These are phyloP conservation scores for Lasiosphaeria hispida DNA, from an alignment of 495 filamentous ascomycete genomes.

Conservation along the genomic window DNA sequence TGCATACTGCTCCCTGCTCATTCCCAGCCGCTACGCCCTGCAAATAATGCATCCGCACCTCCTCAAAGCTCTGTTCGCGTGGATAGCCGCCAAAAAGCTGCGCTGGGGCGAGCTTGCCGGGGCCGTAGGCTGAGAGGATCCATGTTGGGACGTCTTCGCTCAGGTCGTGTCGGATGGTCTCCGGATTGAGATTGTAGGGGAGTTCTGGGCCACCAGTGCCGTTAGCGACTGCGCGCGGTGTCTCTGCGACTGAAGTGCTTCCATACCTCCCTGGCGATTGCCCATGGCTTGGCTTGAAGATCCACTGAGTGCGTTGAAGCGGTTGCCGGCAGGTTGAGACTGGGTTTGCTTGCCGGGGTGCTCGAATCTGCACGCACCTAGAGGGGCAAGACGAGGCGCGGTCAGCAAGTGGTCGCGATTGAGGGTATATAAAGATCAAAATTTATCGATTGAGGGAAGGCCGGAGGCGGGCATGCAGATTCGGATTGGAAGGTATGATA, in stretches of 20 bases:
- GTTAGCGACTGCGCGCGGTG: not conserved
- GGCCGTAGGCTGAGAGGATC: constrained; percentile 81
- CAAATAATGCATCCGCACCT: constrained; percentile 70
- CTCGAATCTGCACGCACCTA: constrained; percentile 47
- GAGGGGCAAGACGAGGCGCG: not conserved
- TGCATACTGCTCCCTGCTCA: constrained; percentile 56
- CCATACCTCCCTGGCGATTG: not conserved
- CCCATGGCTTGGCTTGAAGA: constrained; percentile 1
- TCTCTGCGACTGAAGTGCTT: not conserved
- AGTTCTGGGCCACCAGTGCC: not conserved
- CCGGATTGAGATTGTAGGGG: constrained; percentile 46
- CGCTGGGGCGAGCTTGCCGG: constrained; percentile 65
- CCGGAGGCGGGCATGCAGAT: no score
- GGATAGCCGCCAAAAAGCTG: constrained; percentile 76
- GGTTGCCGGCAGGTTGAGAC: constrained; percentile 22
- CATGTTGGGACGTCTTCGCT: constrained; percentile 68
- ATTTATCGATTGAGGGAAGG: no score
- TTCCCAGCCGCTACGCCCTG: constrained; percentile 57
- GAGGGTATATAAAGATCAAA: no score
- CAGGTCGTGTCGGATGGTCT: constrained; percentile 63
- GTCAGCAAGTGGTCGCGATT: not conserved
- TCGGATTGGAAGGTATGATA: no score
- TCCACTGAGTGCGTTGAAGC: constrained; percentile 34
- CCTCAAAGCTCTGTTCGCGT: constrained; percentile 83
- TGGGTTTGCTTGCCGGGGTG: constrained; percentile 35